These are phyloP conservation scores for Stenocarpella maydis DNA, from an alignment of 2,329 filamentous ascomycete genomes.

Conservation along the genomic window DNA sequence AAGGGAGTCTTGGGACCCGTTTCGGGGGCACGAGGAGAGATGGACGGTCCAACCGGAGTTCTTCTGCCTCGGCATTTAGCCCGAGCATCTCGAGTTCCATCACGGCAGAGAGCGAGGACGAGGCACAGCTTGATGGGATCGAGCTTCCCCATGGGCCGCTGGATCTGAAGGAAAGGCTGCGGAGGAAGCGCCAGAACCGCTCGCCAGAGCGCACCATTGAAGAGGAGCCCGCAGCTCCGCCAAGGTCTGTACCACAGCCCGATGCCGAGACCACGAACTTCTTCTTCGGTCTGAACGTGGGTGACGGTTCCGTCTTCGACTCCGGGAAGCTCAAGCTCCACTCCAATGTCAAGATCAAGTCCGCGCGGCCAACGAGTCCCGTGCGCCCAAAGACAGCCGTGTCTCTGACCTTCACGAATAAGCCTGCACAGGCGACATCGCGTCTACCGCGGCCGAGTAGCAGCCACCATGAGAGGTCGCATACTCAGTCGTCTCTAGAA, in stretches of 20 bases:
- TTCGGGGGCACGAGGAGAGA: conserved; percentile 88
- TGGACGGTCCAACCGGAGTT: conserved; percentile 81
- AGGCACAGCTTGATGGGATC: conserved; percentile 83
- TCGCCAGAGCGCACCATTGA: conserved; percentile 60
- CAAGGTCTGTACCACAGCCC: conserved; percentile 40
- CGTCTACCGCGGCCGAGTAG: conserved; percentile 80
- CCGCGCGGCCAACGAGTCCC: conserved; percentile 73
- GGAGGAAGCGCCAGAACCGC: conserved; percentile 70
- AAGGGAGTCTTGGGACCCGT: conserved; percentile 89
- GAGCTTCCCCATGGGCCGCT: conserved; percentile 84
- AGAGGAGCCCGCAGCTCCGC: conserved; percentile 41
- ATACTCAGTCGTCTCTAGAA: conserved; percentile 79
- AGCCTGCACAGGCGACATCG: conserved; percentile 65
- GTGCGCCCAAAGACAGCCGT: conserved; percentile 77
- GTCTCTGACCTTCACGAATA: conserved; percentile 91
- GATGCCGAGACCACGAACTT: conserved; percentile 75
- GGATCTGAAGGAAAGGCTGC: conserved; percentile 81
- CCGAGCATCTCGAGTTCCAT: conserved; percentile 92
- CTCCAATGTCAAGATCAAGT: conserved; percentile 90
- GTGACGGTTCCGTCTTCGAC: conserved; percentile 82
- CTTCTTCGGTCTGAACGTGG: conserved; percentile 85
- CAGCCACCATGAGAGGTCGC: conserved; percentile 69
- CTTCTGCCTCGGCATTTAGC: conserved; percentile 87
- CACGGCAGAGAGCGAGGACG: conserved; percentile 91
- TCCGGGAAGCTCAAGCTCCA: conserved; percentile 84